A percentile compares a stretch with the other conserved stretches of the same genome.
phyloP scores from a whole-genome alignment of 2,329 filamentous ascomycete species.

The Penicillium sp. region DNA sequence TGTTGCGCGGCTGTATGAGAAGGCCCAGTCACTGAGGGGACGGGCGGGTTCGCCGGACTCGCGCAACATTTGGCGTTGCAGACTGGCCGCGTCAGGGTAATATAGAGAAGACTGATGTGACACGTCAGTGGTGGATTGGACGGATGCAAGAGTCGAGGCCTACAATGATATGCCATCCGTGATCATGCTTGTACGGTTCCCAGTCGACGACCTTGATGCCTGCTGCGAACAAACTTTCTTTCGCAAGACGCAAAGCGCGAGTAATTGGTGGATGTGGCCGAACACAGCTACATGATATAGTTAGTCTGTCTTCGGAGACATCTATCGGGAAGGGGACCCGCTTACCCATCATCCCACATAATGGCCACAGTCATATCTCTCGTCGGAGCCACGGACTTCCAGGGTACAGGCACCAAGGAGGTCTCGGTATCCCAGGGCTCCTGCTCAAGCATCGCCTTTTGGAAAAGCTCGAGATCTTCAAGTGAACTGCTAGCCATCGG shows the following conservation, averaged over 20 bases:
- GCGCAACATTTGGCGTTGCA: slow-evolving; percentile 33
- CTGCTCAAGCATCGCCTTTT: slow-evolving; percentile 37
- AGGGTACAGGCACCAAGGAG: slow-evolving; percentile 42
- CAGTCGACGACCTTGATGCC: slow-evolving; percentile 45
- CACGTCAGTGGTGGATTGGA: slow-evolving; percentile 27
- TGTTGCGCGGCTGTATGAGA: slow-evolving; percentile 22
- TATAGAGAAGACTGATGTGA: slow-evolving; percentile 43
- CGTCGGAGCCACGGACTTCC: slow-evolving; percentile 31
- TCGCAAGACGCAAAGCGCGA: slow-evolving; percentile 18
- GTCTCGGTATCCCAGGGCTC: slow-evolving; percentile 47
- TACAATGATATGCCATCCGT: slow-evolving; percentile 39
- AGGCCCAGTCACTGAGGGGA: slow-evolving; percentile 45
- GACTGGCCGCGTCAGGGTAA: slow-evolving; percentile 47
- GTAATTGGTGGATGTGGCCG: slow-evolving; percentile 58
- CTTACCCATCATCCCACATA: slow-evolving; percentile 60
- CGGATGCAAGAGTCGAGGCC: background rate
- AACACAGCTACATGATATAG: slow-evolving; percentile 47
- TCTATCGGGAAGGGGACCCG: background rate
- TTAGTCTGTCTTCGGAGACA: background rate
- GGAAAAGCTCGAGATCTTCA: slow-evolving; percentile 40
- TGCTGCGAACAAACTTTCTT: slow-evolving; percentile 39
- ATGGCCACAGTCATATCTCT: slow-evolving; percentile 51
- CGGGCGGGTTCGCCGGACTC: slow-evolving; percentile 46
- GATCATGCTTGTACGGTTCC: slow-evolving; percentile 35
- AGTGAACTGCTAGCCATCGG: slow-evolving; percentile 29